Evolutionary conservation across 75 land plant species (phyloP).

Genomic region (Gnetum montanum): DNA sequence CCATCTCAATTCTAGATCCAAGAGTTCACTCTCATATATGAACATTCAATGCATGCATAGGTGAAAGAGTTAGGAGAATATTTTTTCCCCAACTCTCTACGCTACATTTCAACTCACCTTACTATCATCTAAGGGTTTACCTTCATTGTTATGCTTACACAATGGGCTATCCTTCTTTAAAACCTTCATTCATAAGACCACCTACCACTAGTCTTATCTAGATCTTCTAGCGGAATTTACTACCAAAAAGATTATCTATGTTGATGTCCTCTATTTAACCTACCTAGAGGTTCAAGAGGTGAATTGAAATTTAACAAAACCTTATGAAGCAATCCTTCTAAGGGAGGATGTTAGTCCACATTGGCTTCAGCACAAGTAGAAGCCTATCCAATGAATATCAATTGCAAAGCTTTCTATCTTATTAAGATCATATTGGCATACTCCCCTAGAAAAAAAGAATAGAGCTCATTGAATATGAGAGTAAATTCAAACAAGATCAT

Average conservation of each 20-base stretch:
- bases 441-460: slow-evolving; percentile 19
- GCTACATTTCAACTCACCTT: too few species aligned
- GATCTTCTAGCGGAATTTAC: slow-evolving; percentile 9
- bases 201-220: neutral
- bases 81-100: too few species aligned
- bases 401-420: neutral
- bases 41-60: slow-evolving; percentile 14
- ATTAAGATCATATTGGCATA: too few species aligned
- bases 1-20: slow-evolving; percentile 18
- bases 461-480: slow-evolving; percentile 11
- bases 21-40: slow-evolving; percentile 21
- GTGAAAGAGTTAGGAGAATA: slow-evolving; percentile 9
- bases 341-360: neutral
- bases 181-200: slow-evolving; percentile 19
- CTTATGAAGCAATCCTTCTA: neutral
- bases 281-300: too few species aligned
- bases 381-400: too few species aligned
- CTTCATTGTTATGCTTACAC: slow-evolving; percentile 18
- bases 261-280: neutral
- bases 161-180: slow-evolving; percentile 18
- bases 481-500: neutral
- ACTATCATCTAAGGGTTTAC: slow-evolving; percentile 14
- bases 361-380: neutral
- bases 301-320: too few species aligned
- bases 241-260: neutral